These are phyloP conservation scores for Paxillus rubicundulus DNA, from an alignment of 768 basidiomycete genomes.

Conservation along the genomic window DNA sequence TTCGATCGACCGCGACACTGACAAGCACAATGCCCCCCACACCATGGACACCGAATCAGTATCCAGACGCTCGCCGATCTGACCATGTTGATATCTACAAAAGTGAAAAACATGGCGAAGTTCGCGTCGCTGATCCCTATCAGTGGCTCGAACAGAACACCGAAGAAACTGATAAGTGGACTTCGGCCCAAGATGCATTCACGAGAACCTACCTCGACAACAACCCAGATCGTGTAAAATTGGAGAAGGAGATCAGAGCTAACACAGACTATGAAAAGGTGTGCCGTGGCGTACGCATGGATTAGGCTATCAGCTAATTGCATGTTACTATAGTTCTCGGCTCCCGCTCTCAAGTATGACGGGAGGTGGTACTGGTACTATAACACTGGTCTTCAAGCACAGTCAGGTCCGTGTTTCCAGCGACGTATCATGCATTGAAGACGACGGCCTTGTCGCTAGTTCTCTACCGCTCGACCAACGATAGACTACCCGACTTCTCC, in stretches of 20 bases:
- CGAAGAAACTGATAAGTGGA: constrained; percentile 66
- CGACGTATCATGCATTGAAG: not conserved
- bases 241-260: constrained; percentile 57
- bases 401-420: constrained; percentile 38
- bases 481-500: constrained; percentile 52
- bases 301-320: constrained; percentile 1
- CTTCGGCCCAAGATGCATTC: constrained; percentile 54
- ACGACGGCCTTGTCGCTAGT: constrained; percentile 37
- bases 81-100: constrained; percentile 69
- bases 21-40: constrained; percentile 37
- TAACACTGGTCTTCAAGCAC: constrained; percentile 75
- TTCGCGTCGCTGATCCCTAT: constrained; percentile 69
- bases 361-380: constrained; percentile 79
- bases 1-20: constrained; percentile 8
- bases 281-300: not conserved
- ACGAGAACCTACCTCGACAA: constrained; percentile 61
- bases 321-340: constrained; percentile 49
- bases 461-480: constrained; percentile 57
- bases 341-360: constrained; percentile 61
- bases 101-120: constrained; percentile 58
- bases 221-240: constrained; percentile 53
- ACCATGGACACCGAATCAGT: constrained; percentile 54
- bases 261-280: constrained; percentile 55
- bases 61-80: constrained; percentile 63
- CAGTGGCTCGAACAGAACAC: constrained; percentile 68